Base-by-base conservation (phyloP, 1,284 basidiomycete genomes). In the Cutaneotrichosporon cavernicola region DNA sequence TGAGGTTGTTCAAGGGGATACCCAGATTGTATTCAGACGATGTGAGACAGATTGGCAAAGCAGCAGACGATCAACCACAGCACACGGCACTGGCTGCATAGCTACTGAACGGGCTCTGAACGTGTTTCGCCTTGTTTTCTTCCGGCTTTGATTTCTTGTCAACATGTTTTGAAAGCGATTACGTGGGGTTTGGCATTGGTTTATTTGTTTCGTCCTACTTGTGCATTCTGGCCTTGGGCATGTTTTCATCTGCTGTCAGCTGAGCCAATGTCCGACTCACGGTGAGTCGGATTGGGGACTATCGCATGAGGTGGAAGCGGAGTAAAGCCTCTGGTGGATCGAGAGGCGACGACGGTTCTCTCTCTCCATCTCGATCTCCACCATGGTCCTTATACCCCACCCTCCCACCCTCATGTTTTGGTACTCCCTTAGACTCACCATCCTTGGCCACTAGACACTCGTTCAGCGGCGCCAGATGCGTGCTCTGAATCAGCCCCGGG, bases 401-500 rank as follows among this genome's bases (percentile, higher is more conserved):
- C 43, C 43, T 18, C 18, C 18, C 43, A 7, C 18, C 43, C 18
- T 4, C 43, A n/a, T 46, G 18, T n/a, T n/a, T n/a, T 8, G 43
- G 43, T 4, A n/a, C 43, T 2, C 14, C 40, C 14, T 43, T 7
- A 11, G 46, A 58, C 58, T 52, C 26, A 60, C 50, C 34, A 5
- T 59, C 60, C 21, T 46, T n/a, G 21, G 51, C 56, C 56, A 63
- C 50, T 11, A 66, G 46, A 34, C 58, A 62, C 52, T 66, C 65
- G 53, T 66, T 63, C 30, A 66, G 65, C 21, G 65, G 65, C 1
- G 65, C 65, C 14, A 66, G 26, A 40, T 66, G 65, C 22, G 65
- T 62, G 46, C 52, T 61, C 62, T 61, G 60, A 38, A 66, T 64
- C 32, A 66, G 60, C 0, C 65, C 65, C 13, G 65, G 65, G 5